Evolutionary conservation across 1,139 yeast species (phyloP), one percentile per base, ranked within the genome.

Genomic region (Magnusiomyces suaveolens): DNA sequence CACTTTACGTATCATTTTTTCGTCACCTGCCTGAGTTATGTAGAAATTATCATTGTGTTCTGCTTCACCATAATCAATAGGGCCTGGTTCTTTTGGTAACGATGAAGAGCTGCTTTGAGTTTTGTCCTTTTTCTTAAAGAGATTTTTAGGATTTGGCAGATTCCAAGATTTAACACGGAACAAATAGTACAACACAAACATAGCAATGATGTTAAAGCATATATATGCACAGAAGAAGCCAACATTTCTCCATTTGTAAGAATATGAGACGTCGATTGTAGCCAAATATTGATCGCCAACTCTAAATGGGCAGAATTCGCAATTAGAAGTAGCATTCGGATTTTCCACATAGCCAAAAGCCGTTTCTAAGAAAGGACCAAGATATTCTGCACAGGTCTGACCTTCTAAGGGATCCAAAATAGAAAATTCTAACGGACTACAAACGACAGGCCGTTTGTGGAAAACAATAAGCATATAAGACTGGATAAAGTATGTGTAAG

Each of bases 201-300:
- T 74, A 3, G 75, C 77, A 52, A 69, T 57, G 24, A 81, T 43
- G 63, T 83, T 83, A 72, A 83, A 82, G 32, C 71, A 54, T 57
- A 81, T 73, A 65, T 79, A 83, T 14, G 71, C 83, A 71, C 78
- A 78, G 60, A 73, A 72, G 57, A 84, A 72, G 23, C 89, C 89
- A 56, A 83, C 58, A 63, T 83, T 82, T 72, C 88, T 77, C 87
- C 87, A 82, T 63, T 79, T 73, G 62, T 76, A 67, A 29, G 59
- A 58, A 66, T 75, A 75, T 29, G 68, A 66, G 57, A 75, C 72
- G 56, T 72, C 72, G 59, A 70, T 69, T 52, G 72, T 70, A 12
- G 61, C 65, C 51, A 75, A 70, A 64, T 72, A 76, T 48, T 76
- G 68, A 60, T 75, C 76, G 54, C 73, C 77, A 50, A 67, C 65